Base-by-base conservation (phyloP, 2,329 filamentous ascomycete genomes). In the Fusarium sp. region DNA sequence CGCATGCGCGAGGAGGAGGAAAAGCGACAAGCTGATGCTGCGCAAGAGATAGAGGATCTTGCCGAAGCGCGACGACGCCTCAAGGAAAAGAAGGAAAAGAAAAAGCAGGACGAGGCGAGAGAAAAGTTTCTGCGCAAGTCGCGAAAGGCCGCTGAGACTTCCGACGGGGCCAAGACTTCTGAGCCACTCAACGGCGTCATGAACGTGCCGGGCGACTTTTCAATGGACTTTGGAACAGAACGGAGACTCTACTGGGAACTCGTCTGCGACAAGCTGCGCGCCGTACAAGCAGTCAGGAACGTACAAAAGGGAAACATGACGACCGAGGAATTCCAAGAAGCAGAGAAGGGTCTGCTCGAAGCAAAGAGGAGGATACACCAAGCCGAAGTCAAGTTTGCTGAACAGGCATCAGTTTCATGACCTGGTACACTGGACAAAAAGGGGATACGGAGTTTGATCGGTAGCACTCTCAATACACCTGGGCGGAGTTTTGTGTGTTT, bases 31-130 rank as follows among this genome's bases (percentile, higher is more conserved):
- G 79, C 77, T 8, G 80, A 80, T 58, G 84, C 83, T 39, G 82
- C 82, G 41, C 82, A 83, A 75, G 83, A 85, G 67, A 68, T 84
- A 67, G 82, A 84, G 64, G 82, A 84, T 41, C 66, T 84, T 39
- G 81, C 80, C 0, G 84, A 85, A 73, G 81, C 82, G 27, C 79
- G 75, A 64, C 76, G 83, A 25, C 79, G 82, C 6, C 71, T 85
- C 5, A 84, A 81, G 68, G 83, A 84, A 67, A 83, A 81, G 73
- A 85, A 81, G 63, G 84, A 85, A 30, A 84, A 84, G 72, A 85
- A 84, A 75, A 70, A 80, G 76, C 71, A 80, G 76, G 75, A 79
- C 5, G 76, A 79, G 16, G 77, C 77, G 5, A 72, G 77, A 8
- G 77, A 79, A 35, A 79, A 79, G 62, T 79, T 79, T 37, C 37